phyloP scores from a whole-genome alignment of 495 filamentous ascomycete genomes.

The Xylaria grammica region DNA sequence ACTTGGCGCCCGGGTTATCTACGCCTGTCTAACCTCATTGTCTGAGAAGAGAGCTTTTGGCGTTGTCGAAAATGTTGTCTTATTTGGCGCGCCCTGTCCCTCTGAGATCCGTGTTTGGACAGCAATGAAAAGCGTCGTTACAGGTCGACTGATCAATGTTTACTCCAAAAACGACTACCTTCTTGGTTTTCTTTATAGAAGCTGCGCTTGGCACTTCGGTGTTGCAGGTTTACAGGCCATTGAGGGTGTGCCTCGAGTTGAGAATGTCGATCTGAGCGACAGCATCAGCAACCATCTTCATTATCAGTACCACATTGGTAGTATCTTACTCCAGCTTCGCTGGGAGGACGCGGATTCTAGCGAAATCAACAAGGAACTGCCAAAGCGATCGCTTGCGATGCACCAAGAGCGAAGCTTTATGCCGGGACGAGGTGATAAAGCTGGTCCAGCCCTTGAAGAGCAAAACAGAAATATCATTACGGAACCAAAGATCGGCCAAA shows the following conservation, averaged over 20 bases:
- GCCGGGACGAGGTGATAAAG: conserved; percentile 25
- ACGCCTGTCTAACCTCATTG: conserved; percentile 75
- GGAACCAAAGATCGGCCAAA: not conserved
- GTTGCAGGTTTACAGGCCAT: conserved; percentile 63
- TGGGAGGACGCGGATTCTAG: conserved; percentile 60
- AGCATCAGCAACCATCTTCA: conserved; percentile 59
- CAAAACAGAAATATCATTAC: conserved; percentile 9
- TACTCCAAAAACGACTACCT: conserved; percentile 66
- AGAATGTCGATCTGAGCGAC: conserved; percentile 63
- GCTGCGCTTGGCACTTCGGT: conserved; percentile 58
- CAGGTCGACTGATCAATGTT: conserved; percentile 63
- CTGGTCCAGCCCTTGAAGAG: not conserved
- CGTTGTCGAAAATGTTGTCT: conserved; percentile 78
- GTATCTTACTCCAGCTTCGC: conserved; percentile 57
- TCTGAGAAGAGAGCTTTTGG: conserved; percentile 83
- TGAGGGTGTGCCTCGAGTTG: conserved; percentile 57
- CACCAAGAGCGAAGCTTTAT: conserved; percentile 35
- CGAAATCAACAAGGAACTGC: conserved; percentile 49
- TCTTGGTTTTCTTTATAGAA: conserved; percentile 63
- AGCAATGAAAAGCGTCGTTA: conserved; percentile 60
- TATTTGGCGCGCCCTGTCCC: conserved; percentile 85
- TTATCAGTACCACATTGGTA: conserved; percentile 60
- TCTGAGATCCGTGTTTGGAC: conserved; percentile 58
- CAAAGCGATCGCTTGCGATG: conserved; percentile 26
- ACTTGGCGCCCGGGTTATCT: conserved; percentile 88